These are phyloP conservation scores for Tricholoma saponaceum DNA, from an alignment of 768 basidiomycete genomes.

Conservation along the genomic window DNA sequence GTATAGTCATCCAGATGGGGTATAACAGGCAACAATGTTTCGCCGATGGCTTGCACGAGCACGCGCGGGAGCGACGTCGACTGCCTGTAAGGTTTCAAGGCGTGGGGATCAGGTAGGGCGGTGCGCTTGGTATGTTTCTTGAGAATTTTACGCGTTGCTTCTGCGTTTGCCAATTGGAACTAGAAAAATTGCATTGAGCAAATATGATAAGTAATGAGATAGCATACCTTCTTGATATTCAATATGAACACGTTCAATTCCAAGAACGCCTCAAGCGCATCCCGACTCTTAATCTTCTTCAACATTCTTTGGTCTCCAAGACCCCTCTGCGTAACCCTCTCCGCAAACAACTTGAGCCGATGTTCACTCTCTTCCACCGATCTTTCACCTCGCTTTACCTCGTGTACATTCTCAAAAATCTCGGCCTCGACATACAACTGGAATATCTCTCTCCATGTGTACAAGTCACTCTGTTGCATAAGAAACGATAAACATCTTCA, in stretches of 20 bases:
- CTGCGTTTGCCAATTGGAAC: constrained; percentile 82
- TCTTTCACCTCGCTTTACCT: constrained; percentile 64
- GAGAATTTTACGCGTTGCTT: constrained; percentile 88
- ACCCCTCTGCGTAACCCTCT: constrained; percentile 51
- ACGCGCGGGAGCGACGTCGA: constrained; percentile 29
- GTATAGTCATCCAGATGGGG: constrained; percentile 81
- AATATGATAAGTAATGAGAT: neutral
- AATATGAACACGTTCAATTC: constrained; percentile 75
- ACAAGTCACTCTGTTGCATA: constrained; percentile 56
- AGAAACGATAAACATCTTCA: constrained; percentile 19
- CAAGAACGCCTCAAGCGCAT: constrained; percentile 67
- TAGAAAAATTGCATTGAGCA: constrained; percentile 17
- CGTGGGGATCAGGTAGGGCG: constrained; percentile 48
- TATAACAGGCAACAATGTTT: constrained; percentile 76
- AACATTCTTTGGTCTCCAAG: constrained; percentile 52
- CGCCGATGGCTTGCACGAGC: constrained; percentile 79
- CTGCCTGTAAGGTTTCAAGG: constrained; percentile 9
- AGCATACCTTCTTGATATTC: constrained; percentile 69
- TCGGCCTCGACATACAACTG: constrained; percentile 81
- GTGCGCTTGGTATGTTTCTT: constrained; percentile 95
- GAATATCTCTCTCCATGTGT: constrained; percentile 89
- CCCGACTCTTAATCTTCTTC: constrained; percentile 50
- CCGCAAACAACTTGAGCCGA: constrained; percentile 59
- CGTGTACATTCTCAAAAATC: constrained; percentile 74
- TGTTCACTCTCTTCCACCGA: constrained; percentile 65